These are phyloP conservation scores for Rosellinia necatrix DNA, from an alignment of 2,329 filamentous ascomycete genomes.

Conservation along the genomic window DNA sequence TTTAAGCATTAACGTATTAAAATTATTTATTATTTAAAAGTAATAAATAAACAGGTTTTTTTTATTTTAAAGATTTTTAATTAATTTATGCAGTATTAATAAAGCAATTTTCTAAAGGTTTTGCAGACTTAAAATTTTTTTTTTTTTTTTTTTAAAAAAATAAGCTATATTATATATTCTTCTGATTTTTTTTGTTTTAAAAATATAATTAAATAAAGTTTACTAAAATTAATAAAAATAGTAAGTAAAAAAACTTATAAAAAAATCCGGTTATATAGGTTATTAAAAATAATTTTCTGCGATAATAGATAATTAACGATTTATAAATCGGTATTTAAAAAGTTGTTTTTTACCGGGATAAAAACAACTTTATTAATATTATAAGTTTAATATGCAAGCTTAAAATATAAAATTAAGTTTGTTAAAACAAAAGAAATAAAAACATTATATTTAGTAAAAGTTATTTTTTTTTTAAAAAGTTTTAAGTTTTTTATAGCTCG, in stretches of 20 bases:
- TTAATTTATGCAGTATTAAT: too few relatives aligned
- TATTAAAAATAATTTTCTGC: not conserved
- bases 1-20: too few relatives aligned
- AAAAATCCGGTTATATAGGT: not conserved
- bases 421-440: not conserved
- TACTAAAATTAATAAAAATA: too few relatives aligned
- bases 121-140: too few relatives aligned
- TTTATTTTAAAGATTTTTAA: too few relatives aligned
- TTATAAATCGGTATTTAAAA: not conserved
- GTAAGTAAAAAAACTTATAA: not conserved
- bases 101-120: too few relatives aligned
- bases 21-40: not conserved
- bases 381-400: too few relatives aligned
- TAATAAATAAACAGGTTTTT: not conserved
- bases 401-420: not conserved
- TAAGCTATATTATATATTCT: too few relatives aligned
- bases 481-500: too few relatives aligned
- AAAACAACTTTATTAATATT: not conserved
- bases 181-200: not conserved
- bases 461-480: not conserved
- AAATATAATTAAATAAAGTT: too few relatives aligned
- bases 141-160: too few relatives aligned
- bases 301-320: not conserved
- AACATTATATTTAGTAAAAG: not conserved
- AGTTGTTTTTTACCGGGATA: not conserved